Evolutionary conservation across 1,284 basidiomycete species (phyloP).

Genomic region (Papiliotrema flavescens): DNA sequence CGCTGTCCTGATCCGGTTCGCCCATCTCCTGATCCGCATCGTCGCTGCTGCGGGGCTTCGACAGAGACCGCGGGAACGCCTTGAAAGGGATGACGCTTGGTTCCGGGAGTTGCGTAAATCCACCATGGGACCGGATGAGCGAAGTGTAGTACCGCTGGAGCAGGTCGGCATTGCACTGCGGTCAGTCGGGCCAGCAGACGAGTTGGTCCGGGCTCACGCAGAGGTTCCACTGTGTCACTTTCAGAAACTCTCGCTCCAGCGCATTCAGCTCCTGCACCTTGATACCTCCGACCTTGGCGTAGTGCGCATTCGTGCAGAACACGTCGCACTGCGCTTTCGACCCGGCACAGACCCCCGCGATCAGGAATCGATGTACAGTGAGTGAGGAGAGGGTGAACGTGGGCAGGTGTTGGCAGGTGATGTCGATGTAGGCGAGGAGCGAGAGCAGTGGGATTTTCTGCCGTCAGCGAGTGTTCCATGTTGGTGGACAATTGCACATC

Average conservation of each 20-base stretch:
- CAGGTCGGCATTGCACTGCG: constrained; percentile 47
- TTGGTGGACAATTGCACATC: too few species aligned
- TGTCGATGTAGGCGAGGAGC: constrained; percentile 89
- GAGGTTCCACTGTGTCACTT: constrained; percentile 84
- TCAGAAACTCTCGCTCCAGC: constrained; percentile 86
- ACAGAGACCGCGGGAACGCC: constrained; percentile 32
- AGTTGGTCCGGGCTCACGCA: constrained; percentile 61
- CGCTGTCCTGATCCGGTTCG: constrained; percentile 2
- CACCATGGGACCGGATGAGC: constrained; percentile 47
- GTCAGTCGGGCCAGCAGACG: background rate
- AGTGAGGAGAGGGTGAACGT: constrained; percentile 86
- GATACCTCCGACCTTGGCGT: constrained; percentile 91
- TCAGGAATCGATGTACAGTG: constrained; percentile 92
- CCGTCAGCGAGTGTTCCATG: background rate
- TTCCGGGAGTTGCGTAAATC: constrained; percentile 37
- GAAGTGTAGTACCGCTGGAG: constrained; percentile 50
- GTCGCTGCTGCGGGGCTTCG: constrained; percentile 13
- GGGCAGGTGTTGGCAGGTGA: constrained; percentile 79
- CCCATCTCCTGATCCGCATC: constrained; percentile 13
- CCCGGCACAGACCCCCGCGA: constrained; percentile 78
- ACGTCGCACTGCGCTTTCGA: constrained; percentile 89
- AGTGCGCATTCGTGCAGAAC: constrained; percentile 87
- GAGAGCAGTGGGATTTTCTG: constrained; percentile 85
- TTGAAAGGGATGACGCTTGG: constrained; percentile 38
- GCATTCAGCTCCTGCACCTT: constrained; percentile 82